Evolutionary conservation across 2,329 filamentous ascomycete species (phyloP), one percentile per base, ranked within the genome.

Genomic region (Botrytis fabae): DNA sequence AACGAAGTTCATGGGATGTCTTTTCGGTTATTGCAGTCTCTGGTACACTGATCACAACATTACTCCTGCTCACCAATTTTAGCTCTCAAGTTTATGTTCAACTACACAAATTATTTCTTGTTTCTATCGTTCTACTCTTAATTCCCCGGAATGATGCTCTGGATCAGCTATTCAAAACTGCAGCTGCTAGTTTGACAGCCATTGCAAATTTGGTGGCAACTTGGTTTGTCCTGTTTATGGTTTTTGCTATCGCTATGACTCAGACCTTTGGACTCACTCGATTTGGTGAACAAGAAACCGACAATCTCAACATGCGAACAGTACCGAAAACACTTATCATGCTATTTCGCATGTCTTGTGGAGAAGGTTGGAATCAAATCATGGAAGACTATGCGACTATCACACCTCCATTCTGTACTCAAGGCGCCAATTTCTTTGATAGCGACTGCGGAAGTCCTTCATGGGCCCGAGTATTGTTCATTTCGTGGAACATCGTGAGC

Each of bases 111-210:
- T 89, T 97, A 74, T 98, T 97, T 81, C 87, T 99, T 46, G 96
- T 98, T 32, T 92, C 93, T 14, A 92, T 98, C 71, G 91, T 96
- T 3, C 86, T 98, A 14, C 86, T 99, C 69, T 88, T 99, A 48
- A 99, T 99, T 75, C 96, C 96, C 1, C 90, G 97, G 69, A 99
- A 99, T 81, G 97, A 99, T 78, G 95, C 97, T 68, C 88, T 99
- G 35, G 97, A 99, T 81, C 96, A 99, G 81, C 89, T 99, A 0
- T 99, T 99, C 89, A 99, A 99, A 83, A 99, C 97, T 2, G 97
- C 95, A 0, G 96, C 96, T 18, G 96, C 95, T 70, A 97, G 93
- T 89, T 84, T 99, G 78, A 92, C 93, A 2, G 91, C 93, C 28
- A 99, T 99, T 77, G 89, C 92, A 73, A 99, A 98, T 80, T 85